Base-by-base conservation (phyloP, 106 monocot species). In the Hemerocallis citrina region DNA sequence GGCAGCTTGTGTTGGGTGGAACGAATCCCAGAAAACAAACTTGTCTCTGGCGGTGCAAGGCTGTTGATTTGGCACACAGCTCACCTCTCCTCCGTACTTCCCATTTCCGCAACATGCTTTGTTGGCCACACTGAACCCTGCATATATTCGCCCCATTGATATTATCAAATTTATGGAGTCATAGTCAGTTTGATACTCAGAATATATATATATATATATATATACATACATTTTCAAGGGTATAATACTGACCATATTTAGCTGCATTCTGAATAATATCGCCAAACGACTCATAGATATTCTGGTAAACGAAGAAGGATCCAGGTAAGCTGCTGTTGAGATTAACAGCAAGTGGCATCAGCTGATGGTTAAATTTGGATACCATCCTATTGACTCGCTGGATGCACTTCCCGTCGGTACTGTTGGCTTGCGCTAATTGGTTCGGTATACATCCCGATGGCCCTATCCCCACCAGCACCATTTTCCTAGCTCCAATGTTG, bases 1-100 rank as follows among this genome's bases (percentile, higher is more conserved):
- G 6, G 72, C 71, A 21, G 78, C 79, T 32, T 84, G 79, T 0
- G 79, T 84, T 38, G 79, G 83, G 31, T 84, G 83, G 71, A 79
- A 79, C 6, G 83, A 70, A 55, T 84, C 83, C 83, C 79, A 84
- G 70, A 84, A 84, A 17, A 84, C 47, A 48, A 71, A 79, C 27
- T 63, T 25, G 20, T 84, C 75, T 39, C 83, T 66, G 3, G 27
- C 14, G 15, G 16, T 3, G 48, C 83, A 84, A 1, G 83, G 83
- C 21, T 25, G 24, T 55, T 84, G 75, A 27, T 72, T 32, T 4
- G 79, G 79, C 22, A 79, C 52, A 68, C 83, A 84, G 24, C 45
- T 84, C 23, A 79, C 0, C 22, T 42, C 47, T 8, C 83, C 83
- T 14, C 79, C 75, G 43, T 59, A 75, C 35, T 38, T 71, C 52